Conservation (phyloP, 192 early-diverging fungal species). For the Mortierella antarctica region DNA sequence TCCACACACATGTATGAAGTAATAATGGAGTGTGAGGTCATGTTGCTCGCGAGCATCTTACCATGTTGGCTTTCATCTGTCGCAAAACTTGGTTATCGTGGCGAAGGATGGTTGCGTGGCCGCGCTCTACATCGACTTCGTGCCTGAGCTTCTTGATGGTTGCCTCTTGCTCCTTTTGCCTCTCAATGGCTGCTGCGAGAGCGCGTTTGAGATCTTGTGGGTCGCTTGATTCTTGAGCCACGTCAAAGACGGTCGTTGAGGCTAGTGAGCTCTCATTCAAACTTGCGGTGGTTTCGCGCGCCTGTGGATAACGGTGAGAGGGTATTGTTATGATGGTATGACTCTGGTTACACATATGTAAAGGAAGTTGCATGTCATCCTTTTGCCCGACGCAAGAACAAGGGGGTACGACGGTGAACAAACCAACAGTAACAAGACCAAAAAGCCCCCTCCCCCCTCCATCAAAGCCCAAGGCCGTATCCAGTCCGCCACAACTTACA, state of each 20-base stretch:
- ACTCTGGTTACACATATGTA: too few species aligned
- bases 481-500: slow-evolving; percentile 14
- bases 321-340: too few species aligned
- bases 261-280: slow-evolving; percentile 6
- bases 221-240: slow-evolving; percentile 16
- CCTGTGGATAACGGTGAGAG: slow-evolving; percentile 3
- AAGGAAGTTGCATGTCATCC: too few species aligned
- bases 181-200: slow-evolving; percentile 39
- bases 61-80: slow-evolving; percentile 69
- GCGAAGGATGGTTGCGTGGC: slow-evolving; percentile 68
- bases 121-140: slow-evolving; percentile 73
- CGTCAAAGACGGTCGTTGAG: slow-evolving; percentile 12
- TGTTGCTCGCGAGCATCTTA: slow-evolving; percentile 1
- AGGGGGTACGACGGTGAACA: neutral
- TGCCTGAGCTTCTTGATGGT: slow-evolving; percentile 71
- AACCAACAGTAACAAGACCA: neutral
- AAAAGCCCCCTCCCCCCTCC: neutral
- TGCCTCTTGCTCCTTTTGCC: slow-evolving; percentile 54
- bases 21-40: too few species aligned
- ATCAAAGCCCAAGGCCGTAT: neutral
- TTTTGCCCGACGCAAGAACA: too few species aligned
- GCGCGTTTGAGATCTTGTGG: slow-evolving; percentile 31
- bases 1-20: neutral
- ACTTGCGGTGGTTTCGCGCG: slow-evolving; percentile 45
- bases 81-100: slow-evolving; percentile 69